Conservation (phyloP, 2,329 filamentous ascomycete species). For the Cadophora malorum region DNA sequence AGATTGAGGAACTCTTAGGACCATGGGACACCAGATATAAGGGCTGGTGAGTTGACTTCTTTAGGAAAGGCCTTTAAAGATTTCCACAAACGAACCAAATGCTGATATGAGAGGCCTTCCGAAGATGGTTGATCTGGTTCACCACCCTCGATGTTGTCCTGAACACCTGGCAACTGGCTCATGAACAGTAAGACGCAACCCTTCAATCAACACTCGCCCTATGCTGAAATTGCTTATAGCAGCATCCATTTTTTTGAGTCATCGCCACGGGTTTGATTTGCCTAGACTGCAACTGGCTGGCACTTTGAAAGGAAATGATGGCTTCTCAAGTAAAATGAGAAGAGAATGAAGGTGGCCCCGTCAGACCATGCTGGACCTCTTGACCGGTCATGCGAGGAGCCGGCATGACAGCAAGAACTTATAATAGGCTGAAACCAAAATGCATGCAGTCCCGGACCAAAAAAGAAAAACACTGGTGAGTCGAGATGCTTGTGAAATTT, state of each 20-base stretch:
- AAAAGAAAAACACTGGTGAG: neutral
- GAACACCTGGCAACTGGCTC: too few species aligned
- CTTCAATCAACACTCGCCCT: neutral
- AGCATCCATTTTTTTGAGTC: neutral
- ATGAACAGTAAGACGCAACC: neutral
- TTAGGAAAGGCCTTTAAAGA: too few species aligned
- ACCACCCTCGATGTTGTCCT: too few species aligned
- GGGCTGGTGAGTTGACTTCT: too few species aligned
- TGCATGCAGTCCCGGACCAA: neutral
- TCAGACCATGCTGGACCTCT: neutral
- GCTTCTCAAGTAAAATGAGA: neutral
- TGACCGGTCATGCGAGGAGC: neutral
- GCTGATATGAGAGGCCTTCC: too few species aligned
- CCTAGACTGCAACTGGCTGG: neutral
- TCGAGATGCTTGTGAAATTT: conserved; percentile 1
- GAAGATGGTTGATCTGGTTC: too few species aligned
- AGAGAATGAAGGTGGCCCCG: neutral
- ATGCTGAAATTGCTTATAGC: neutral
- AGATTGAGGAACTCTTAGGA: too few species aligned
- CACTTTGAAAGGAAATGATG: too few species aligned
- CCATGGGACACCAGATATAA: too few species aligned
- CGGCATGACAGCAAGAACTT: neutral
- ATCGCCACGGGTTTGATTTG: neutral
- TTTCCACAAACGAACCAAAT: too few species aligned
- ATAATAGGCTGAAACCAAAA: neutral